Evolutionary conservation across 2,329 filamentous ascomycete species (phyloP), one percentile per base, ranked within the genome.

Genomic region (Camillea tinctor): DNA sequence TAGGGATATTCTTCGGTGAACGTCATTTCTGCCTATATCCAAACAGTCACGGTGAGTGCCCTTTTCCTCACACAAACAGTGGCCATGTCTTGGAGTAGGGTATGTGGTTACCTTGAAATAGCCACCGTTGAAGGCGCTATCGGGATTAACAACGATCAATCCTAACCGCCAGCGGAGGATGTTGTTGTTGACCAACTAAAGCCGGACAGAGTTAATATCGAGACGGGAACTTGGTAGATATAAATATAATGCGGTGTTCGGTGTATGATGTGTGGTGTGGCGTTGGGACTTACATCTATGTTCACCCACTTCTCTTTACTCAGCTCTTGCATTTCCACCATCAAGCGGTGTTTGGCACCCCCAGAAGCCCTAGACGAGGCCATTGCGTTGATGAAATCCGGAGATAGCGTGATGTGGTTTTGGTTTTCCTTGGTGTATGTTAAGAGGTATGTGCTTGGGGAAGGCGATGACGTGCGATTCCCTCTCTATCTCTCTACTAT

Each of bases 221-320:
- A 50, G 19, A 22, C 26, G 23, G 26, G 55, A n/a, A n/a, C n/a
- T n/a, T n/a, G n/a, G n/a, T n/a, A 44, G 24, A 40, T n/a, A 7
- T 24, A 23, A 11, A 50, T 36, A 21, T 48, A 57, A 3, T n/a
- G n/a, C n/a, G n/a, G n/a, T n/a, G n/a, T n/a, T n/a, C n/a, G n/a
- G n/a, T n/a, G n/a, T n/a, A n/a, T n/a, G 3, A 60, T 50, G n/a
- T 8, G 44, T 50, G n/a, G 24, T 30, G 17, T 17, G 9, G 15
- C 7, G 11, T 54, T 52, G 26, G 40, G 23, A 71, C 84, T 63
- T 76, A 93, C 91, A 74, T 96, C 90, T 67, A 97, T 92, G 69
- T 94, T 87, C 19, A 96, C 90, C 94, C 94, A 99, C 74, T 92
- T 92, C 82, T 97, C 93, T 75, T 95, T 93, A 57, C 86, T 83